Evolutionary conservation across 345 rosid genomes (phyloP).

Genomic region (Cardiospermum halicacabum): DNA sequence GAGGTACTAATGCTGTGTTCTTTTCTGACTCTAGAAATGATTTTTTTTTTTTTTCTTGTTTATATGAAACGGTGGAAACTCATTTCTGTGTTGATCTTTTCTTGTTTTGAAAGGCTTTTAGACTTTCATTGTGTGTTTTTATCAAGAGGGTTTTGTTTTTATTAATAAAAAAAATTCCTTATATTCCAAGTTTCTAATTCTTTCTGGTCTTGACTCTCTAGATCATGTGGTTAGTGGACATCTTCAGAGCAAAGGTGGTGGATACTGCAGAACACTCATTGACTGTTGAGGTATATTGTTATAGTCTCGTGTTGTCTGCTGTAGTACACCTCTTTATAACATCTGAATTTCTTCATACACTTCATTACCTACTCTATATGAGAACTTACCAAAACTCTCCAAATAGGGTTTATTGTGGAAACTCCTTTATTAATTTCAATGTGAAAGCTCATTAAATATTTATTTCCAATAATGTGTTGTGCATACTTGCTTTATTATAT

Average conservation of each 20-base stretch:
- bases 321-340: no score
- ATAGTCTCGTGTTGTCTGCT: neutral
- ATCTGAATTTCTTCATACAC: neutral
- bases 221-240: constrained; percentile 92
- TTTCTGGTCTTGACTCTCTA: constrained; percentile 29
- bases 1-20: constrained; percentile 41
- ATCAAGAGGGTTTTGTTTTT: no score
- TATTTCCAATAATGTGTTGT: no score
- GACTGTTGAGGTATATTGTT: constrained; percentile 67
- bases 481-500: neutral
- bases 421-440: neutral
- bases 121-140: no score
- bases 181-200: neutral
- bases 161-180: no score
- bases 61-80: no score
- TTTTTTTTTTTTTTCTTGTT: no score
- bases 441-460: neutral
- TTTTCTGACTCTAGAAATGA: no score
- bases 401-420: neutral
- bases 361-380: neutral
- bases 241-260: constrained; percentile 81
- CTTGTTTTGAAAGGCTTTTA: no score
- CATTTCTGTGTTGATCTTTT: no score
- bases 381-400: neutral
- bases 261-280: constrained; percentile 68